A percentile compares a stretch with the other conserved stretches of the same genome.
Evolutionary conservation across 768 basidiomycete genomes (phyloP).

Genomic region (Mrakia hoshinonis): DNA sequence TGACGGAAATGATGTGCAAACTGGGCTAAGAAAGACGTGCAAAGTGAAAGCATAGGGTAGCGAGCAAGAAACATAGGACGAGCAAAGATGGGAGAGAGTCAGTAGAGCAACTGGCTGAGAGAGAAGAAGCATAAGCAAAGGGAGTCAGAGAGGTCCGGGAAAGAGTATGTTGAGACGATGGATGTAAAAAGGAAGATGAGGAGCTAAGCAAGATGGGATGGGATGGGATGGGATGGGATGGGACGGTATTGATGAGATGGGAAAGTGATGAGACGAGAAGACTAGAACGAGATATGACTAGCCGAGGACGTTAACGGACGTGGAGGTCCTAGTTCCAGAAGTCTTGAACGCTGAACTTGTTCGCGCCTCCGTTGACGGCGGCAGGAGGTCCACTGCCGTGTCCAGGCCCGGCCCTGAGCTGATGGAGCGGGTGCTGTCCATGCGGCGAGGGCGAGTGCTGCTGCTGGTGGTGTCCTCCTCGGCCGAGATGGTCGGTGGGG

Average conservation of each 20-base stretch:
- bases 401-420: neutral
- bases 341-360: conserved; percentile 23
- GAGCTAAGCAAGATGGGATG: neutral
- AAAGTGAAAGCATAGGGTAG: no score
- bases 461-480: neutral
- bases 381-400: neutral
- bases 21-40: no score
- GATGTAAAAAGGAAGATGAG: neutral
- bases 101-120: neutral
- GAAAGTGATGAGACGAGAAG: neutral
- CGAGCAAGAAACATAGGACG: no score
- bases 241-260: neutral
- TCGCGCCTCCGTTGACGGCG: neutral
- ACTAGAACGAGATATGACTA: neutral
- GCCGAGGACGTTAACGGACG: neutral
- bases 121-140: neutral
- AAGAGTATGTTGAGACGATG: neutral
- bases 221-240: neutral
- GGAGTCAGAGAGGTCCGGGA: neutral
- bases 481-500: neutral
- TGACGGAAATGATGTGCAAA: no score
- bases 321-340: conserved; percentile 16
- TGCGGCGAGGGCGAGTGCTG: neutral
- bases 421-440: neutral
- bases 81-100: no score